Evolutionary conservation across 768 basidiomycete species (phyloP), one percentile per base, ranked within the genome.

Genomic region (Boletus reticulatus): DNA sequence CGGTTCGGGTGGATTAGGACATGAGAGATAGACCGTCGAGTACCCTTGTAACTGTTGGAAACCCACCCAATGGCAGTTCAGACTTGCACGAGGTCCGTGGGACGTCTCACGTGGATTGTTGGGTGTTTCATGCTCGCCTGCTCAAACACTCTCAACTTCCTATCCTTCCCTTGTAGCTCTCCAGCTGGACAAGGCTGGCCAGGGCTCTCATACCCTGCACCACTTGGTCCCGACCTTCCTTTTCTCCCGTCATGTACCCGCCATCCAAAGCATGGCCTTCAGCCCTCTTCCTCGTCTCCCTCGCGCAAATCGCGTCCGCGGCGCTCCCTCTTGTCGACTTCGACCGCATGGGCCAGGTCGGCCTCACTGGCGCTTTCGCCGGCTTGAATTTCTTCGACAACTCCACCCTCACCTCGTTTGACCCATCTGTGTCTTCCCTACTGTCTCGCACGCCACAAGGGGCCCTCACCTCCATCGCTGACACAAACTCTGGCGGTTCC

Each of bases 291-390:
- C 55, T 69, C 54, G 45, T 50, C 43, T 56, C 43, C 46, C 42
- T 70, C 39, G 56, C 56, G 3, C 38, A 45, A 22, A 14, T 57
- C 53, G 64, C 45, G 20, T 66, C 62, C 56, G 80, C 79, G 10
- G 69, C 77, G 7, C 72, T 84, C 14, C 84, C 84, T 7, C 73
- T 76, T 57, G 77, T 89, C 63, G 88, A 90, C 71, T 88, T 85
- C 65, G 74, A 78, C 63, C 86, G 88, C 50, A 95, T 99, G 92
- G 96, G 96, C 60, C 86, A 80, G 52, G 94, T 98, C 48, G 94
- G 86, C 53, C 79, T 98, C 41, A 85, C 87, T 27, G 96, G 96
- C 54, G 79, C 89, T 34, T 99, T 98, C 67, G 82, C 88, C 22
- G 96, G 94, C 43, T 76, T 99, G 58, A 88, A 88, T 67, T 66